phyloP scores from a whole-genome alignment of 179 eudicot species.

The Sideroxylon spinosum region DNA sequence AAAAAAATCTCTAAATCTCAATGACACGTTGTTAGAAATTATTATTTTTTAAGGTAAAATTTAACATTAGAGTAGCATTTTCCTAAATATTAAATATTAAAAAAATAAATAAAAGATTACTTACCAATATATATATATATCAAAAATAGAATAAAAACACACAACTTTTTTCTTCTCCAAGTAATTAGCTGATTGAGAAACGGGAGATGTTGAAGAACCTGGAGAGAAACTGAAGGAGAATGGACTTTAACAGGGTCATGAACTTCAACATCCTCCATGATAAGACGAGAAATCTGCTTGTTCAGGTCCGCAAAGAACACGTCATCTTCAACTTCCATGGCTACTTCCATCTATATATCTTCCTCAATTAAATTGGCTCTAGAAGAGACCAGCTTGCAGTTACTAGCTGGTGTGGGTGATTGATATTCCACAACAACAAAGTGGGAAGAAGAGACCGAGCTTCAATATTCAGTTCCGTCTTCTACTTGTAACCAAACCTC shows the following conservation, averaged over 20 bases:
- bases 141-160: not conserved
- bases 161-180: not conserved
- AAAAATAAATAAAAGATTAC: too few species aligned
- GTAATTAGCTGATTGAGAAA: not conserved
- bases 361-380: not conserved
- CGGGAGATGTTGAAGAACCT: constrained; percentile 30
- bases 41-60: too few species aligned
- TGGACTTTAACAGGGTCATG: constrained; percentile 26
- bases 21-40: too few species aligned
- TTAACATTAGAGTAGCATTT: too few species aligned
- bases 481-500: too few species aligned
- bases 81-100: too few species aligned
- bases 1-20: too few species aligned
- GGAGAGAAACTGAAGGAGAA: constrained; percentile 44
- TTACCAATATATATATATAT: too few species aligned
- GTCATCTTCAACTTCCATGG: constrained; percentile 67
- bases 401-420: too few species aligned
- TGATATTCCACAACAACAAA: too few species aligned
- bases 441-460: too few species aligned
- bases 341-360: constrained; percentile 32
- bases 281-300: constrained; percentile 69
- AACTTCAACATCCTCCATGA: constrained; percentile 69
- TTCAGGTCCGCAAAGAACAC: constrained; percentile 68
- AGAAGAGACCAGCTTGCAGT: too few species aligned
- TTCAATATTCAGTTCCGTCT: not conserved